Conservation (phyloP, 768 basidiomycete genomes). For the Boletus pseudopeckii region DNA sequence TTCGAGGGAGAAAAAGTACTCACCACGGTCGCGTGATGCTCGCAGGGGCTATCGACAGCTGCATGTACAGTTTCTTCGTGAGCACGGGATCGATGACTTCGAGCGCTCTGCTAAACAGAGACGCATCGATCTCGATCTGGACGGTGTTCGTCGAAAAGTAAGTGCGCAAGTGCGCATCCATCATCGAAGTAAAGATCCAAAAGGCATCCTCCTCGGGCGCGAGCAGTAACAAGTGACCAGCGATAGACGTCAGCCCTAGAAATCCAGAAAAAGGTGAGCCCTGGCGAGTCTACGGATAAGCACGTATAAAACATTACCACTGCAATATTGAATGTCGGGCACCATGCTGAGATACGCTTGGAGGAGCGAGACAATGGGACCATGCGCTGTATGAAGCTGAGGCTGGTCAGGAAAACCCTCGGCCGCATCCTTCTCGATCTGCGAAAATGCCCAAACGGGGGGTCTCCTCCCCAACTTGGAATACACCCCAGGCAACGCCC, state of each 20-base stretch:
- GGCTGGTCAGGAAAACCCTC: conserved; percentile 54
- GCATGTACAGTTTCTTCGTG: conserved; percentile 65
- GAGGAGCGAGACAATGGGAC: conserved; percentile 53
- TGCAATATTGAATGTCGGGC: conserved; percentile 69
- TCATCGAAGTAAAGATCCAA: conserved; percentile 85
- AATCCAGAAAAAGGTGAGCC: not conserved
- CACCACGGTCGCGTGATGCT: conserved; percentile 66
- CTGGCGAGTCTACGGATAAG: not conserved
- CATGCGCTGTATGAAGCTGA: conserved; percentile 54
- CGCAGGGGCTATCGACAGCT: conserved; percentile 56
- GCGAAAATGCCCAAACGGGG: conserved; percentile 43
- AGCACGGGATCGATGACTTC: conserved; percentile 56
- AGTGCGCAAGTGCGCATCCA: conserved; percentile 78
- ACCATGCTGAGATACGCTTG: conserved; percentile 85
- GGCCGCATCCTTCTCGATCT: conserved; percentile 59
- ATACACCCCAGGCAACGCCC: conserved; percentile 68
- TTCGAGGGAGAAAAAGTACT: not conserved
- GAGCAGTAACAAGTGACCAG: conserved; percentile 67
- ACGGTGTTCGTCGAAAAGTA: conserved; percentile 62
- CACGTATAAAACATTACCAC: conserved; percentile 40
- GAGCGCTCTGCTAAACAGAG: conserved; percentile 66
- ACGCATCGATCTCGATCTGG: conserved; percentile 75
- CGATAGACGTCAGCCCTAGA: conserved; percentile 64
- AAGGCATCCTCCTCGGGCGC: conserved; percentile 88
- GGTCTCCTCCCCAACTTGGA: conserved; percentile 55